phyloP scores from a whole-genome alignment of 352 stramenopile genomes.

The Globisporangium irregulare region DNA sequence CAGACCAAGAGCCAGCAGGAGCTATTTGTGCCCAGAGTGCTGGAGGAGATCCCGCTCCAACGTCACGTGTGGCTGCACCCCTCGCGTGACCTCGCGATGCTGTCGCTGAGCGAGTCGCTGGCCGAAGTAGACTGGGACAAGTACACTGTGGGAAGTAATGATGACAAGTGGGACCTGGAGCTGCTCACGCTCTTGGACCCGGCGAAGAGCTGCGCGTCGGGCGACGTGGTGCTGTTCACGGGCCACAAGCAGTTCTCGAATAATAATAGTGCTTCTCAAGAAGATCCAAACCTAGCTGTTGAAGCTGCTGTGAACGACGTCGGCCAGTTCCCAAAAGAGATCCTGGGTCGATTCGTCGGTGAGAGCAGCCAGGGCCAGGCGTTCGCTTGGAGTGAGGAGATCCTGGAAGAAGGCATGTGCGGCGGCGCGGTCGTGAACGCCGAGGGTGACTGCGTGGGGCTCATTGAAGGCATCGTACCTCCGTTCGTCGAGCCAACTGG shows the following conservation, averaged over 20 bases:
- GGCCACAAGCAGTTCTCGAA: slow-evolving; percentile 40
- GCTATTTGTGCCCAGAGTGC: slow-evolving; percentile 29
- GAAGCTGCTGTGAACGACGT: slow-evolving; percentile 8
- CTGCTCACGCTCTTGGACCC: slow-evolving; percentile 30
- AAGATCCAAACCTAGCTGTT: slow-evolving; percentile 10
- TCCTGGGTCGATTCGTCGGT: slow-evolving; percentile 59
- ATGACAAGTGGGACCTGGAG: slow-evolving; percentile 30
- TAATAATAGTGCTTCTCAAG: background rate
- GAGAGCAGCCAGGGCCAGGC: slow-evolving; percentile 54
- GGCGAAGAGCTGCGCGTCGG: slow-evolving; percentile 19
- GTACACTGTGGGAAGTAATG: background rate
- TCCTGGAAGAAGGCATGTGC: slow-evolving; percentile 82
- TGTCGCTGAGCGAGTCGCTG: slow-evolving; percentile 39
- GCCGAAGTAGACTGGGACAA: slow-evolving; percentile 22
- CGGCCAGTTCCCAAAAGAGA: slow-evolving; percentile 43
- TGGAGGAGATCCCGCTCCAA: slow-evolving; percentile 55
- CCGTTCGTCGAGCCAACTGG: slow-evolving; percentile 19
- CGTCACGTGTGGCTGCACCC: slow-evolving; percentile 51
- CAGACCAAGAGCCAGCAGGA: background rate
- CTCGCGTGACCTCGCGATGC: slow-evolving; percentile 55
- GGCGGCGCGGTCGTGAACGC: slow-evolving; percentile 58
- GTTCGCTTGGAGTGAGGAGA: slow-evolving; percentile 70
- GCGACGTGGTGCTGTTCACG: slow-evolving; percentile 47
- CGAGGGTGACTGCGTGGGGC: slow-evolving; percentile 45
- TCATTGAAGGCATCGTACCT: slow-evolving; percentile 81